Conservation (phyloP, 176 grass and related monocot species). For the Puccinellia tenuiflora region DNA sequence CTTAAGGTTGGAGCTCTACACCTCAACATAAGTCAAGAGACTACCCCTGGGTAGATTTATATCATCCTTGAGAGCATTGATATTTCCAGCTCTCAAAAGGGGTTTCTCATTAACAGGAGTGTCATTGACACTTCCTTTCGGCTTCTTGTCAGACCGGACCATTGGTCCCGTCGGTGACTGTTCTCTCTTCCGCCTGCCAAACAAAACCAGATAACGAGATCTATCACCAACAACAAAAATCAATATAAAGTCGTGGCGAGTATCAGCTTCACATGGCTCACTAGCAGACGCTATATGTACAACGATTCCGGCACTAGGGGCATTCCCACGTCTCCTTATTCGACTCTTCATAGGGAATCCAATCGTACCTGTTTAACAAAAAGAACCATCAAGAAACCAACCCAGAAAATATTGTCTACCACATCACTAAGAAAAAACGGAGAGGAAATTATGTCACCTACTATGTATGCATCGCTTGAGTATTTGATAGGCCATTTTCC, state of each 20-base stretch:
- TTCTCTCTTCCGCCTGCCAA: constrained; percentile 68
- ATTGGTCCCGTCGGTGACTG: constrained; percentile 63
- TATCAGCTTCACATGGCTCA: constrained; percentile 27
- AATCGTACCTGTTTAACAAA: constrained; percentile 48
- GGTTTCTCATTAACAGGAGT: not conserved
- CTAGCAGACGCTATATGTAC: constrained; percentile 88
- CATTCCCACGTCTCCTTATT: constrained; percentile 53
- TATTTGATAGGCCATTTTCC: constrained; percentile 60
- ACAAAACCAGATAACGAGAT: not conserved
- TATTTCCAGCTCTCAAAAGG: not conserved
- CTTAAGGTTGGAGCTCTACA: constrained; percentile 33
- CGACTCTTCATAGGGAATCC: constrained; percentile 47
- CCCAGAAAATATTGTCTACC: not conserved
- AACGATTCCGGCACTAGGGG: constrained; percentile 73
- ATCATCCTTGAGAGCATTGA: not conserved
- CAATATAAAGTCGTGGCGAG: not conserved
- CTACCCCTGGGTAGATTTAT: constrained; percentile 45
- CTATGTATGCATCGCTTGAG: constrained; percentile 68
- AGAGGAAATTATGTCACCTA: constrained; percentile 34
- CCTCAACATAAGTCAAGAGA: constrained; percentile 37
- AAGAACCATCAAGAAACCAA: not conserved
- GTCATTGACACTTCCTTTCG: not conserved
- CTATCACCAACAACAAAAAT: not conserved
- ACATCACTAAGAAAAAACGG: not conserved
- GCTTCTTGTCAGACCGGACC: constrained; percentile 50